Evolutionary conservation across 2,329 filamentous ascomycete genomes (phyloP).

Genomic region (Ceratocystis huliohia): DNA sequence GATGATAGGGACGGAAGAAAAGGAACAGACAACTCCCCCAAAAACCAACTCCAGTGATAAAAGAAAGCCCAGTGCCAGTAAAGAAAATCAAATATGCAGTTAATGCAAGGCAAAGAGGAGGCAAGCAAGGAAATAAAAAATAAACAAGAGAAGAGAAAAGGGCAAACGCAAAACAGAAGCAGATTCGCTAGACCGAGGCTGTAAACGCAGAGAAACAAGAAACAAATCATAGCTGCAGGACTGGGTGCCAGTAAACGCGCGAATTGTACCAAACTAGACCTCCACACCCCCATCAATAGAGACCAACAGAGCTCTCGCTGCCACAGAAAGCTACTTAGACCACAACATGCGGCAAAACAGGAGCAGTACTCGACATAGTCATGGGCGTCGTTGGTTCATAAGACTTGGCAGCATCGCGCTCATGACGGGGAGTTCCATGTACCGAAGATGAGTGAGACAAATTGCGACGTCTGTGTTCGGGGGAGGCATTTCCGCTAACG

Average conservation of each 20-base stretch:
- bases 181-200: conserved; percentile 13
- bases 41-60: conserved; percentile 21
- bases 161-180: conserved; percentile 20
- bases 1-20: conserved; percentile 14
- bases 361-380: conserved; percentile 15
- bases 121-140: conserved; percentile 11
- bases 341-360: conserved; percentile 19
- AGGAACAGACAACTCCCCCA: conserved; percentile 7
- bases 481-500: background rate
- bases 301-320: background rate
- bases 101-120: conserved; percentile 9
- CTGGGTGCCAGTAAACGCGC: background rate
- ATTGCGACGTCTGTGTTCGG: background rate
- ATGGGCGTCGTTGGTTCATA: conserved; percentile 20
- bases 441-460: background rate
- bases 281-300: too few species aligned
- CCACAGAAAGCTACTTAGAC: background rate
- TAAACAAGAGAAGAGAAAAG: conserved; percentile 15
- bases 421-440: background rate
- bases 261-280: background rate
- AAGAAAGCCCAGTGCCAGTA: conserved; percentile 17
- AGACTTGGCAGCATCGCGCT: background rate
- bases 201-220: conserved; percentile 15
- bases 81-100: conserved; percentile 22
- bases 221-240: conserved; percentile 12